Base-by-base conservation (phyloP, 306 rosid species). In the Quercus dentata region DNA sequence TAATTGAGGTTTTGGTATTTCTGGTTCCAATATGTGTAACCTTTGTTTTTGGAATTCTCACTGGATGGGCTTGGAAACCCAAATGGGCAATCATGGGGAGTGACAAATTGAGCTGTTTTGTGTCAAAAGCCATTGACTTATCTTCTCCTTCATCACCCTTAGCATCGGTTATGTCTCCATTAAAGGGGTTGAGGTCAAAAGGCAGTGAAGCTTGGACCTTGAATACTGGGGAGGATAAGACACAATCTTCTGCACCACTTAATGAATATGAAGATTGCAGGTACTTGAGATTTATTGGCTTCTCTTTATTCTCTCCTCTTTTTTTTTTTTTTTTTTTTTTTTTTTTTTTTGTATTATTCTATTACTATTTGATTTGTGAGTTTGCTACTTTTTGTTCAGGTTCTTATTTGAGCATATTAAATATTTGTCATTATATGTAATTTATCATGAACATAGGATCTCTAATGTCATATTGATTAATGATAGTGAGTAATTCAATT, bases 51-150 rank as follows among this genome's bases (percentile, higher is more conserved):
- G 92, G 92, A 9, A 41, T 88, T 27, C 1, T 79, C 4, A 76
- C 82, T 72, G 92, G 92, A 21, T 88, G 92, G 92, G 63, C 75
- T 5, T 88, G 92, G 92, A 88, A 77, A 69, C 92, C 92, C 0
- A 77, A 82, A 74, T 88, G 89, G 89, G 89, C 83, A 30, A 83
- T 28, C 44, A 15, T 73, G 69, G 89, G 79, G 67, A 81, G 77
- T 74, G 71, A 83, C 13, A 86, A 85, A 56, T 76, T 88, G 54
- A 25, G 74, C 11, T 35, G 10, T 57, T 85, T 81, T 12, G 79
- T 85, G 35, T 80, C 82, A 28, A 79, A 83, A 52, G 68, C 86
- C n/a, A 80, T 83, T 72, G 83, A 81, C 79, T 85, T 82, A 58
- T 81, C 82, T 2, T 72, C 83, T 19, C 74, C 74, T 0, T 77